Base-by-base conservation (phyloP, 768 basidiomycete species). In the Rhodotorula babjevae region DNA sequence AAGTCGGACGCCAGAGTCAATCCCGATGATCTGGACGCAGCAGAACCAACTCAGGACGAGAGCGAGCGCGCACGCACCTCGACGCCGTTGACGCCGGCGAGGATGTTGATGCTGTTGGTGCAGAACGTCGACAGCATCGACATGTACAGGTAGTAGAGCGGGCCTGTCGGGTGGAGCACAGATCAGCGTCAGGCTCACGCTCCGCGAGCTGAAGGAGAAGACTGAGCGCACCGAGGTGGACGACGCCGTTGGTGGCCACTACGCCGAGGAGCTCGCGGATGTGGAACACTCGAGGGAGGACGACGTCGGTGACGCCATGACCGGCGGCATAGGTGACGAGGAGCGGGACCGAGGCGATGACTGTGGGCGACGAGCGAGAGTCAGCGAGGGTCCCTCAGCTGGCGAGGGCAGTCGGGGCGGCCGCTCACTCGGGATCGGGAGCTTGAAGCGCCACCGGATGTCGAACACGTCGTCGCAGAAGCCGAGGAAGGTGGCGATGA, bases 381-480 rank as follows among this genome's bases (percentile, higher is more conserved):
- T 47, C 29, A 58, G n/a, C 29, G 12, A 4, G 11, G 0, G n/a
- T n/a, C n/a, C n/a, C n/a, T n/a, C n/a, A n/a, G n/a, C n/a, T n/a
- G n/a, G n/a, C n/a, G n/a, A n/a, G n/a, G n/a, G n/a, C n/a, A n/a
- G n/a, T n/a, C n/a, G n/a, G n/a, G 19, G 29, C 21, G 12, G 27
- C 16, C 0, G 31, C 78, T 42, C 42, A 79, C 78, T 87, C 0
- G 96, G 96, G 65, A 99, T 94, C 0, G 96, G 96, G 21, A 99
- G 83, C 81, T 99, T 99, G 82, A 98, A 93, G 68, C 96, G 83
- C 96, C 96, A 99, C 27, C 96, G 88, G 76, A 99, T 97, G 80
- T 99, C 96, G 77, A 98, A 99, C 9, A 98, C 86, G 81, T 99
- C 96, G 78, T 99, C 96, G 58, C 97, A 84, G 80, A 99, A 95